Conservation (phyloP, 768 basidiomycete species). For the Suillus sp. region DNA sequence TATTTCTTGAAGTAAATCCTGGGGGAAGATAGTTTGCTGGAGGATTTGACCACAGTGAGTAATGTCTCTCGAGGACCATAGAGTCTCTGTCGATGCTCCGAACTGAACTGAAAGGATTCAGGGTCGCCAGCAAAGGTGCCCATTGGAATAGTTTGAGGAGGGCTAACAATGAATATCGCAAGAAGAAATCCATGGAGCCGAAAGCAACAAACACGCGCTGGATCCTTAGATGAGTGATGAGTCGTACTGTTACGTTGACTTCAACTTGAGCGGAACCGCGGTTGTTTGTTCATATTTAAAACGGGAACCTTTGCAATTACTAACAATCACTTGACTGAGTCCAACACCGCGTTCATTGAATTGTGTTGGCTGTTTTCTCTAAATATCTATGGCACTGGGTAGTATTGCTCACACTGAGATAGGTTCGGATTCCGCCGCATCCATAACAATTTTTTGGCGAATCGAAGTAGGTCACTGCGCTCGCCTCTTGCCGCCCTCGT, state of each 20-base stretch:
- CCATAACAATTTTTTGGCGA: too few relatives aligned
- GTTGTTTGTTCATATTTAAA: constrained; percentile 1
- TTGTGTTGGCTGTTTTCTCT: too few relatives aligned
- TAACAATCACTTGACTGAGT: too few relatives aligned
- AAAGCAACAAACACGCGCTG: too few relatives aligned
- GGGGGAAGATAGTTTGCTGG: not conserved
- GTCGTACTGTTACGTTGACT: too few relatives aligned
- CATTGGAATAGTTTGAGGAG: constrained; percentile 8
- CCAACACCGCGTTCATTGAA: too few relatives aligned
- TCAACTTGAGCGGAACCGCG: too few relatives aligned
- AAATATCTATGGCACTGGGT: too few relatives aligned
- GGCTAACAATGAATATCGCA: not conserved
- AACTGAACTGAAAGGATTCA: not conserved
- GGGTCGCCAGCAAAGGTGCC: not conserved
- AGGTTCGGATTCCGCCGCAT: too few relatives aligned
- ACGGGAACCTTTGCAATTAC: not conserved
- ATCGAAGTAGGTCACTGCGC: too few relatives aligned
- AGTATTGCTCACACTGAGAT: too few relatives aligned
- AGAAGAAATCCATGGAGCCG: not conserved
- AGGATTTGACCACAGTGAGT: not conserved
- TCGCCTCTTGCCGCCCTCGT: too few relatives aligned
- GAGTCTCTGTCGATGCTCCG: not conserved
- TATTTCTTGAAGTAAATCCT: not conserved
- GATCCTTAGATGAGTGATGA: not conserved
- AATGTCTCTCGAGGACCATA: not conserved